Percentiles rank a stretch among this genome's conserved stretches.
Evolutionary conservation across 345 rosid genomes (phyloP).

Genomic region (Pelargonium nanum): DNA sequence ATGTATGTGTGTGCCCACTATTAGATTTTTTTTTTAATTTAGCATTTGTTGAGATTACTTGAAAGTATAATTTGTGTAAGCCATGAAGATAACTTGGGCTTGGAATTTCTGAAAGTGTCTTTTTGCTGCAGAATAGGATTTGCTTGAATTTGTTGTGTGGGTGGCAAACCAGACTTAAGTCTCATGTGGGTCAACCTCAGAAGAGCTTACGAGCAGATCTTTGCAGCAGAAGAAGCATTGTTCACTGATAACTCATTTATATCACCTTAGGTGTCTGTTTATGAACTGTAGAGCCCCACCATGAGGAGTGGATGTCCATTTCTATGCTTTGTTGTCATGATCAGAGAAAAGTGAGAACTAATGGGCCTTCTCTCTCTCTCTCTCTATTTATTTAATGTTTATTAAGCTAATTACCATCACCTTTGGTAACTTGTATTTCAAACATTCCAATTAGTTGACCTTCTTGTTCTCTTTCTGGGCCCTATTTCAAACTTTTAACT

Average conservation of each 20-base stretch:
- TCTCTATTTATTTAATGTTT: constrained; percentile 1
- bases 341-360: constrained; percentile 30
- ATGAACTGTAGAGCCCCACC: constrained; percentile 22
- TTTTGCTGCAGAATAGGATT: constrained; percentile 19
- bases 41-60: not conserved
- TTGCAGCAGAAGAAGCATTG: constrained; percentile 19
- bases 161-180: constrained; percentile 17
- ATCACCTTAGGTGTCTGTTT: constrained; percentile 20
- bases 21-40: constrained; percentile 9
- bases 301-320: constrained; percentile 26
- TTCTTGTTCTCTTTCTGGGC: constrained; percentile 15
- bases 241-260: constrained; percentile 16
- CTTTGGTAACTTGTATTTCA: constrained; percentile 19
- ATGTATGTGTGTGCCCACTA: constrained; percentile 7
- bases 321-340: constrained; percentile 22
- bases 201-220: constrained; percentile 19
- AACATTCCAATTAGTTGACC: constrained; percentile 20
- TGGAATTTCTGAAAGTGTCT: constrained; percentile 4
- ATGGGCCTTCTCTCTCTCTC: constrained; percentile 15
- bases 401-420: constrained; percentile 8
- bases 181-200: constrained; percentile 31
- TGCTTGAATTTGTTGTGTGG: constrained; percentile 17
- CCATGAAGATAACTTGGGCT: constrained; percentile 8
- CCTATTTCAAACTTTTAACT: constrained; percentile 21
- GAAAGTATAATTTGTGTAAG: not conserved